A percentile compares a stretch with the other conserved stretches of the same genome.
phyloP scores from a whole-genome alignment of 2,329 filamentous ascomycete species.

The Colletotrichum karsti region DNA sequence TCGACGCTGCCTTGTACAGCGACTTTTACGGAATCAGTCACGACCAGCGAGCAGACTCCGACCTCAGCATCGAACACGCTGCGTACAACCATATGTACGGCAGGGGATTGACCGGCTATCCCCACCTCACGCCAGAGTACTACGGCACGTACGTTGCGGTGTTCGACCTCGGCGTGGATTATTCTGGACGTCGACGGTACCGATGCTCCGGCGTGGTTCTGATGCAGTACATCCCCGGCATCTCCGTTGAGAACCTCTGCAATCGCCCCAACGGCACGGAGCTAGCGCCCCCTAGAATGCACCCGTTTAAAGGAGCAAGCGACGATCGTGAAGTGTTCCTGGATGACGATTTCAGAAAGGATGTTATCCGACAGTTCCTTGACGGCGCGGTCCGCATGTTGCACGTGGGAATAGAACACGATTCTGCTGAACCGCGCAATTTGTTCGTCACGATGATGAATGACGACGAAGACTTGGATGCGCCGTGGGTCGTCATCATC shows the following conservation, averaged over 20 bases:
- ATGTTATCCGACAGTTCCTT: neutral
- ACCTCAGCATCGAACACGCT: neutral
- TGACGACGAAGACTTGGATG: neutral
- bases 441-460: neutral
- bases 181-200: neutral
- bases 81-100: neutral
- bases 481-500: neutral
- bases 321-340: too few relatives aligned
- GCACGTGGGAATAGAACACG: neutral
- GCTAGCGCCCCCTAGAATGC: too few relatives aligned
- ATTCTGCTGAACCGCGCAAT: neutral
- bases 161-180: neutral
- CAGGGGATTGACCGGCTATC: neutral
- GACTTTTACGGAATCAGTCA: neutral
- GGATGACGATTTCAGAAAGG: too few relatives aligned
- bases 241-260: neutral
- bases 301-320: too few relatives aligned
- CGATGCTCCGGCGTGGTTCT: neutral
- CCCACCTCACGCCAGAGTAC: neutral
- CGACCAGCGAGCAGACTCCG: neutral
- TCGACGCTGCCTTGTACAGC: neutral
- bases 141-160: neutral
- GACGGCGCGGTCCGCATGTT: neutral
- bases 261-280: too few relatives aligned
- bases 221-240: neutral